Evolutionary conservation across 495 filamentous ascomycete species (phyloP).

Genomic region (Usnea hakonensis): DNA sequence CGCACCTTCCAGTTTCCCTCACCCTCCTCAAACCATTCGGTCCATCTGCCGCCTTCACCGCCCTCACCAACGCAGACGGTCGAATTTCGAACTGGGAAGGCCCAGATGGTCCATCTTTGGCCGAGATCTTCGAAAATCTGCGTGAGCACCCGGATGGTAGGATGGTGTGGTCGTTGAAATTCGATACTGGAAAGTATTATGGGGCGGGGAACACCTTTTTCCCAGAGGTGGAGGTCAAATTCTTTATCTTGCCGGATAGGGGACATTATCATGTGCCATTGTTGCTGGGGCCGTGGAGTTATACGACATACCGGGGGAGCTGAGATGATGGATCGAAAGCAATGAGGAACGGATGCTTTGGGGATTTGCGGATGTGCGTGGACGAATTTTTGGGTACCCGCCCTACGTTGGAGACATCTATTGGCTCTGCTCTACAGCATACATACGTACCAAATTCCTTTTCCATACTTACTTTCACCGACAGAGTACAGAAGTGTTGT

Average conservation of each 20-base stretch:
- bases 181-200: conserved; percentile 73
- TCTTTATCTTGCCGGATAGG: conserved; percentile 56
- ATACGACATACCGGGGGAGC: conserved; percentile 81
- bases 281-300: conserved; percentile 81
- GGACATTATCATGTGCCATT: conserved; percentile 92
- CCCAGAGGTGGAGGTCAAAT: conserved; percentile 81
- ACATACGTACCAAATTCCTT: not conserved
- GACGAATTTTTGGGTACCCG: not conserved
- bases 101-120: conserved; percentile 28
- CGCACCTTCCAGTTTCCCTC: conserved; percentile 49
- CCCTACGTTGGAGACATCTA: not conserved
- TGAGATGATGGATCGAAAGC: conserved; percentile 4
- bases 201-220: conserved; percentile 75
- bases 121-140: conserved; percentile 35
- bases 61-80: conserved; percentile 76
- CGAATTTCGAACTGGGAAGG: conserved; percentile 69
- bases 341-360: not conserved
- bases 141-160: conserved; percentile 30
- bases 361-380: not conserved
- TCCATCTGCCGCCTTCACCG: conserved; percentile 46
- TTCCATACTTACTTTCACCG: not conserved
- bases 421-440: not conserved
- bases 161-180: conserved; percentile 63
- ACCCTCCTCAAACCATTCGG: conserved; percentile 34
- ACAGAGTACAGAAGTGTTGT: not conserved